Conservation (phyloP, 192 early-diverging fungal genomes). For the Linnemannia exigua region DNA sequence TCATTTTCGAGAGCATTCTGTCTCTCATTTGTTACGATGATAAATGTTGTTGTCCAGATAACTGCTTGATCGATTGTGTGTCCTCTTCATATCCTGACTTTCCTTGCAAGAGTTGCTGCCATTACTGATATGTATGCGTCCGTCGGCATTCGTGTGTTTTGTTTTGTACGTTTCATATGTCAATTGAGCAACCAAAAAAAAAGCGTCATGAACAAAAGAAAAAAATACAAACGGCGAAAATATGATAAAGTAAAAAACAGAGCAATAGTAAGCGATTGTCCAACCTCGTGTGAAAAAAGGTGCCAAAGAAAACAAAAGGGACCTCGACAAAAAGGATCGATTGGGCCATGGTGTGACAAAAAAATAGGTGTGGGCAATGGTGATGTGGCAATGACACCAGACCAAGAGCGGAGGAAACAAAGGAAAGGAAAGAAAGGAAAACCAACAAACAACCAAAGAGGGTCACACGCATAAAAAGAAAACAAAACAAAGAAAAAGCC, state of each 20-base stretch:
- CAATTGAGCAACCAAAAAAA: neutral
- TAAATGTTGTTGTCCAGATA: neutral
- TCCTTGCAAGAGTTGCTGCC: neutral
- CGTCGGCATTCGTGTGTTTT: neutral
- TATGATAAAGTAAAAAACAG: neutral
- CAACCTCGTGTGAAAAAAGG: slow-evolving; percentile 4
- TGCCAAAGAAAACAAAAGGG: neutral
- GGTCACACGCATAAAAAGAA: slow-evolving; percentile 15
- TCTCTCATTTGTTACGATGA: neutral
- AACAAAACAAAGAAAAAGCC: neutral
- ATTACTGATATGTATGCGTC: neutral
- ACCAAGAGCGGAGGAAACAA: neutral
- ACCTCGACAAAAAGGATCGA: neutral
- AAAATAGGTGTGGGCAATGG: neutral
- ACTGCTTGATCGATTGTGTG: neutral
- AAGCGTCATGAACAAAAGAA: slow-evolving; percentile 5
- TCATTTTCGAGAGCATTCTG: neutral
- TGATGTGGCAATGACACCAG: neutral
- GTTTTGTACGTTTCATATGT: slow-evolving; percentile 5
- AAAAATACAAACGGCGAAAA: slow-evolving; percentile 20
- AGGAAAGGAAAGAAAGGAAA: neutral
- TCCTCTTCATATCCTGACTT: neutral
- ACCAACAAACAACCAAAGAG: neutral
- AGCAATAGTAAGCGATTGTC: neutral
- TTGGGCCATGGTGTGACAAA: neutral